phyloP scores from a whole-genome alignment of 202 grass and related monocot species.

The Cymbopogon flexuosus region DNA sequence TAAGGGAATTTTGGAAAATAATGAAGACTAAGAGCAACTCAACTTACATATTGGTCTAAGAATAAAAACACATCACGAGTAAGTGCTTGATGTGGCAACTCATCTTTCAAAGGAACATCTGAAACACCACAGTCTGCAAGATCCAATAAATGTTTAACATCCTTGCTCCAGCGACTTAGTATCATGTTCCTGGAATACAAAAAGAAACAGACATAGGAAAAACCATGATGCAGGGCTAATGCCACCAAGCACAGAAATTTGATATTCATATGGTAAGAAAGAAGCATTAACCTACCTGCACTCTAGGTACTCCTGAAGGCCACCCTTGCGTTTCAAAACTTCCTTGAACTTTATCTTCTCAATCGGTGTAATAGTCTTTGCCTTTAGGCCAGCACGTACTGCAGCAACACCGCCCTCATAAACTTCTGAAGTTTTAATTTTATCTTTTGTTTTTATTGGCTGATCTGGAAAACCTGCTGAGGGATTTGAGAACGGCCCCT shows the following conservation, averaged over 20 bases:
- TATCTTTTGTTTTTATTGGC: slow-evolving; percentile 60
- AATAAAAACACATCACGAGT: slow-evolving; percentile 80
- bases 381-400: slow-evolving; percentile 77
- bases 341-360: slow-evolving; percentile 98
- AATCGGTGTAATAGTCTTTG: slow-evolving; percentile 59
- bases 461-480: slow-evolving; percentile 39
- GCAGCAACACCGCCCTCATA: slow-evolving; percentile 54
- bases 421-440: slow-evolving; percentile 33
- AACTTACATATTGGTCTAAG: slow-evolving; percentile 90
- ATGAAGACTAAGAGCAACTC: slow-evolving; percentile 1
- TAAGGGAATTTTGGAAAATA: slow-evolving; percentile 21
- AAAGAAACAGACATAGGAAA: slow-evolving; percentile 35
- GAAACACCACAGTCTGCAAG: slow-evolving; percentile 72
- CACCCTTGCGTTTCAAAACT: slow-evolving; percentile 80
- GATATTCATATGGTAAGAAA: slow-evolving; percentile 9
- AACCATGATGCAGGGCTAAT: slow-evolving; percentile 22
- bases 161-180: slow-evolving; percentile 79
- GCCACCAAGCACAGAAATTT: slow-evolving; percentile 2
- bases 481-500: slow-evolving; percentile 57
- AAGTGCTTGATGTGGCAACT: slow-evolving; percentile 49
- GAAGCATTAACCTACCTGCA: slow-evolving; percentile 57
- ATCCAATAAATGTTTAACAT: slow-evolving; percentile 72
- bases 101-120: slow-evolving; percentile 53
- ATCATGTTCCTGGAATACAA: slow-evolving; percentile 81
- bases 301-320: slow-evolving; percentile 87